Percentiles rank a stretch among this genome's conserved stretches.
Evolutionary conservation across 805 yeast genomes (phyloP).

Genomic region (Starmerella tilneyi): DNA sequence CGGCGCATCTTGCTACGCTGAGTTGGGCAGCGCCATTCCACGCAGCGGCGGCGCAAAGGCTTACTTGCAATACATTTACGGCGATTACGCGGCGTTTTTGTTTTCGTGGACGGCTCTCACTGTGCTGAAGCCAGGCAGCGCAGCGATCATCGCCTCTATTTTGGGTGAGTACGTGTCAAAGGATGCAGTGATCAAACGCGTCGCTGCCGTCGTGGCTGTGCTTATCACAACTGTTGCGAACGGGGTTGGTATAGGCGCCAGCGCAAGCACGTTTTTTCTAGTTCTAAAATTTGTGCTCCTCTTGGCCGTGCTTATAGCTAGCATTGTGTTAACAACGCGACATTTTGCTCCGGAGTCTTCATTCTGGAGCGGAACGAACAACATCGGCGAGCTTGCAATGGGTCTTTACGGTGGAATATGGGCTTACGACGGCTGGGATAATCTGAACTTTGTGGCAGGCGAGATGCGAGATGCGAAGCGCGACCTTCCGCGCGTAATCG

Average conservation of each 20-base stretch:
- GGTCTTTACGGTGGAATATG: slow-evolving; percentile 37
- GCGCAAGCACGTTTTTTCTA: slow-evolving; percentile 30
- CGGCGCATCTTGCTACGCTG: slow-evolving; percentile 37
- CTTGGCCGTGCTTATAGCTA: slow-evolving; percentile 24
- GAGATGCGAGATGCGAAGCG: slow-evolving; percentile 33
- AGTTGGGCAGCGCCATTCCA: slow-evolving; percentile 35
- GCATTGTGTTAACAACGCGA: slow-evolving; percentile 35
- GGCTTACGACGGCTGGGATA: slow-evolving; percentile 41
- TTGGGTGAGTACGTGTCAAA: slow-evolving; percentile 32
- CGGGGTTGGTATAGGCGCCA: slow-evolving; percentile 30
- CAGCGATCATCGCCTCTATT: slow-evolving; percentile 35
- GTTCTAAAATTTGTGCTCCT: slow-evolving; percentile 31
- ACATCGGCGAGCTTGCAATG: slow-evolving; percentile 29
- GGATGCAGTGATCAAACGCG: slow-evolving; percentile 28
- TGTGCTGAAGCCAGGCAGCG: slow-evolving; percentile 35
- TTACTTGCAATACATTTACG: slow-evolving; percentile 32
- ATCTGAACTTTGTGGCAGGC: slow-evolving; percentile 35
- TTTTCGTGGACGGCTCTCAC: slow-evolving; percentile 35
- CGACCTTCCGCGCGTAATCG: slow-evolving; percentile 35
- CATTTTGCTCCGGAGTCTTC: no score
- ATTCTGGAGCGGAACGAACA: slow-evolving; percentile 32
- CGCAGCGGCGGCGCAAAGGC: slow-evolving; percentile 36
- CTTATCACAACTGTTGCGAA: slow-evolving; percentile 27
- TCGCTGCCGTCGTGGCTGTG: slow-evolving; percentile 29
- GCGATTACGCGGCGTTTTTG: slow-evolving; percentile 32